Evolutionary conservation across 192 early-diverging fungal species (phyloP), one percentile per base, ranked within the genome.

Genomic region (Spizellomyces sp.): DNA sequence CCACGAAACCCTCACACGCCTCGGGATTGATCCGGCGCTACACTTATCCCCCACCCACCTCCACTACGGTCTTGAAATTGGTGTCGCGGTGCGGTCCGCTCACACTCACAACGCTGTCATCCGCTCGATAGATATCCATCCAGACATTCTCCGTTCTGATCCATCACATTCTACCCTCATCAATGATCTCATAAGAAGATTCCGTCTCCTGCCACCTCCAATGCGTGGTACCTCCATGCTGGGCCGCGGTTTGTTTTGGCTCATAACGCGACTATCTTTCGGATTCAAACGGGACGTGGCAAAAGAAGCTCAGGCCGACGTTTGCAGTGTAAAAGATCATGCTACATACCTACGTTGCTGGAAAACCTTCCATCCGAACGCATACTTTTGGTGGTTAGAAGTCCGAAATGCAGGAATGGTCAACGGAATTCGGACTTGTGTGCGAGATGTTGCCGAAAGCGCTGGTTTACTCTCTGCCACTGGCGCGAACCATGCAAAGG

Each of bases 301-400:
- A 12, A 12, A 43, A 21, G 50, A 67, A 60, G 15, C 41, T 17
- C 46, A 67, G 4, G 45, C 17, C 10, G 72, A 74, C 41, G 21
- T 48, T 6, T 15, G 57, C 45, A 50, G 48, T 6, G 64, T 74
- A 8, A 22, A 44, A 48, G 72, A 74, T 42, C 65, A 59, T 17
- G 65, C 63, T 6, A 15, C 47, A 10, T 67, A 58, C 27, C n/a
- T 74, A 36, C 22, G 72, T 0, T 41, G 21, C 21, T 74, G 72
- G 72, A 60, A 64, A 43, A 44, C 64, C 2, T 74, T 74, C 54
- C 48, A 67, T 45, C 64, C 64, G 43, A 27, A 12, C 19, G 45
- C 63, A 19, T 67, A 59, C 27, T 74, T 74, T 60, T 74, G 72
- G 72, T 74, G 63, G 72, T 10, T 66, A 10, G 72, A 74, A 63